phyloP scores from a whole-genome alignment of 140 eudicot species.

The Ambrosia hybrid region DNA sequence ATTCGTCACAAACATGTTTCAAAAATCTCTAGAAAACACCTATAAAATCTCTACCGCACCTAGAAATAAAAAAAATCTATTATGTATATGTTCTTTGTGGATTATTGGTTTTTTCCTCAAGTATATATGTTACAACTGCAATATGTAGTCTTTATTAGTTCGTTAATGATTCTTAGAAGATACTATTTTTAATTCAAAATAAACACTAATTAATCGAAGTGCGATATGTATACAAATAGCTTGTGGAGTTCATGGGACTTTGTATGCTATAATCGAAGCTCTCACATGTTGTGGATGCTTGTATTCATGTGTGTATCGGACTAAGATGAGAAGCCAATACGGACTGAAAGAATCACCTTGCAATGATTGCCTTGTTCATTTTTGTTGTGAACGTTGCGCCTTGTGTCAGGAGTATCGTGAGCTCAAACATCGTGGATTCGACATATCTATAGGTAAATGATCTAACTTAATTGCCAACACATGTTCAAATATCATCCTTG shows the following conservation, averaged over 20 bases:
- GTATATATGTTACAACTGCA: background rate
- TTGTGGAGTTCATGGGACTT: slow-evolving; percentile 39
- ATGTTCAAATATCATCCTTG: background rate
- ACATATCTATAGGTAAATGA: slow-evolving; percentile 39
- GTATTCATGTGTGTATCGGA: slow-evolving; percentile 43
- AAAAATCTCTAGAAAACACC: no score
- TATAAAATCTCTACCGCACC: no score
- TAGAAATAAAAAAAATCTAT: no score
- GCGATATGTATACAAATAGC: slow-evolving; percentile 18
- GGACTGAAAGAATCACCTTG: slow-evolving; percentile 46
- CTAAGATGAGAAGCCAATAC: slow-evolving; percentile 43
- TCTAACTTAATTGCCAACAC: background rate
- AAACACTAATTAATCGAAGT: background rate
- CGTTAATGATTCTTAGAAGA: background rate
- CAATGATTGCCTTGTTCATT: slow-evolving; percentile 48
- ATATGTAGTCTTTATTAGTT: background rate
- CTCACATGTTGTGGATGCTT: slow-evolving; percentile 37
- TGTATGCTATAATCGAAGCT: slow-evolving; percentile 28
- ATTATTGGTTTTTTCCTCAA: background rate
- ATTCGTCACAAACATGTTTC: no score
- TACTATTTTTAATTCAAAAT: background rate
- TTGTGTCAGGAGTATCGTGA: slow-evolving; percentile 65
- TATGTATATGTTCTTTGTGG: background rate
- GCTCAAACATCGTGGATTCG: slow-evolving; percentile 55
- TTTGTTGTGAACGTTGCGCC: slow-evolving; percentile 56